phyloP scores from a whole-genome alignment of 257 asterid species.

The Vinca minor region DNA sequence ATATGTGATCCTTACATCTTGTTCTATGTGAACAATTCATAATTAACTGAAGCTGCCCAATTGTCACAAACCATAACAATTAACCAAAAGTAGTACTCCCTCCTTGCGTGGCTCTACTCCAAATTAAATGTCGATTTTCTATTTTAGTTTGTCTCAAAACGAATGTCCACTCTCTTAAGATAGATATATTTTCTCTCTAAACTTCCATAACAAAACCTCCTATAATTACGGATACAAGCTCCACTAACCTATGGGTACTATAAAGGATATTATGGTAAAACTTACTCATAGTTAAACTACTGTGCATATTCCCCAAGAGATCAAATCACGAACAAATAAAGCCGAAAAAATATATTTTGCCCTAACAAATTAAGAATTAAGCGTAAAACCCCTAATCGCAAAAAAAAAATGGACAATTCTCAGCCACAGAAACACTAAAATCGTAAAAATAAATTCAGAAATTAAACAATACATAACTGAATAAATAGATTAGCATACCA shows the following conservation, averaged over 20 bases:
- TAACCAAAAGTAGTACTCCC: not conserved
- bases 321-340: not conserved
- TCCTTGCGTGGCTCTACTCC: not conserved
- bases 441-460: conserved; percentile 4
- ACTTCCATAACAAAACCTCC: no score
- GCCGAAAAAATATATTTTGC: not conserved
- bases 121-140: no score
- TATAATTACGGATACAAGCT: no score
- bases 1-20: not conserved
- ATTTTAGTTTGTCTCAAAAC: no score
- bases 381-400: conserved; percentile 10
- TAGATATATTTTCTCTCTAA: no score
- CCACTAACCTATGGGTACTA: no score
- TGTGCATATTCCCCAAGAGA: not conserved
- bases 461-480: not conserved
- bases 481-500: conserved; percentile 34
- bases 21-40: not conserved
- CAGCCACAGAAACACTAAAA: conserved; percentile 13
- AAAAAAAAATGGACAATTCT: not conserved
- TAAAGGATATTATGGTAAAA: no score
- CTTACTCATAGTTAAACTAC: no score
- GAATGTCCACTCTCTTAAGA: no score
- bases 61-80: not conserved
- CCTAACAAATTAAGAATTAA: not conserved
- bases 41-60: no score